Evolutionary conservation across 768 basidiomycete species (phyloP), one percentile per base, ranked within the genome.

Genomic region (Amanita rubescens): DNA sequence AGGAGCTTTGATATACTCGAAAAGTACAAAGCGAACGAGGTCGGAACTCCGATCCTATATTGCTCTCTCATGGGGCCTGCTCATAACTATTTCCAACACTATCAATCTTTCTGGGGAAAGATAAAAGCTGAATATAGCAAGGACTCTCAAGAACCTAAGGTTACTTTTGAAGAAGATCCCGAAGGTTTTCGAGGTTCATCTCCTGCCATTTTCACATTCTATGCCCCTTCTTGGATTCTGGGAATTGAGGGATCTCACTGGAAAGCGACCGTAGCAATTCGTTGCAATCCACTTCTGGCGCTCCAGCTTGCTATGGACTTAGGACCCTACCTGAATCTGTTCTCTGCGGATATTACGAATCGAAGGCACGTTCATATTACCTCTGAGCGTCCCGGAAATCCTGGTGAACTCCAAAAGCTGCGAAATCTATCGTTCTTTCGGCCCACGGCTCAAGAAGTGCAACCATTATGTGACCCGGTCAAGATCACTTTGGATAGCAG

Each of bases 1-100:
- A 22, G 59, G 15, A 58, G 58, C n/a, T 55, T 72, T 10, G 54
- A 48, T 7, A n/a, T 51, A 15, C 57, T 75, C 11, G 69, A 70
- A 49, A 53, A 59, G 22, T 45, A 56, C 14, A 56, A 58, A 20
- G 24, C 3, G 3, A 44, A 57, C 5, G 20, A 50, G 14, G n/a
- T 51, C 67, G 11, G 55, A 60, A 24, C 60, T 57, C 39, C 45
- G 60, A 46, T 20, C 67, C 19, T 55, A 48, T 9, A 60, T 60
- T 25, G 30, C 17, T 3, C 35, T 24, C 9, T 39, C 39, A 3
- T 30, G 5, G 19, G 34, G 15, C 19, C 5, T 9, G 22, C 25
- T 58, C 53, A 7, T 45, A 55, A 43, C 63, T 62, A 39, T 14
- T 46, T 62, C 59, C 38, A 62, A 62, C 34, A 59, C 35, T 20